Evolutionary conservation across 306 rosid species (phyloP), one percentile per base, ranked within the genome.

Genomic region (Adenanthera pavonina): DNA sequence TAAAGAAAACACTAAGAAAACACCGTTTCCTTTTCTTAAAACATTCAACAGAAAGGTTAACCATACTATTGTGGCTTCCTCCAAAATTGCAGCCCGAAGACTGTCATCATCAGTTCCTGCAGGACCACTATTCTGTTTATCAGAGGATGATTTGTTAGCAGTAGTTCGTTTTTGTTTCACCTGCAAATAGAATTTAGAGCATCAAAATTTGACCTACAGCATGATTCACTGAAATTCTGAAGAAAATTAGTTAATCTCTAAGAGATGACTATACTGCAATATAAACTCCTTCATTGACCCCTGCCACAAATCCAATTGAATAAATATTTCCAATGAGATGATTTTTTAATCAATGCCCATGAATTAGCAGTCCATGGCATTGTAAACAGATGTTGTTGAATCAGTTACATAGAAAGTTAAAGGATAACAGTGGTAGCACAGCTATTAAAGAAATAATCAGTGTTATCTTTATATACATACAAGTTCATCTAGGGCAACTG

Each of bases 41-140:
- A 20, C 13, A 47, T 66, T 64, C 51, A 80, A 72, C 36, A 67
- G 12, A 72, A 83, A 59, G 72, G 10, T 52, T 80, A 74, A 68
- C 81, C 89, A 70, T 95, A 93, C 99, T 83, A 95, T 95, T 43
- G 95, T 91, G 33, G 97, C 89, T 89, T 95, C 97, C 10, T 95
- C 99, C 89, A 95, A 77, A 77, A 95, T 87, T 82, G 94, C 90
- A 75, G 91, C 78, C 59, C 94, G 88, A 60, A 91, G 62, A 70
- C 88, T 92, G 75, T 92, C 95, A 72, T 85, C 84, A 75, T 89
- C 90, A 70, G 82, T 88, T 78, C 94, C 93, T 41, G 89, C 84
- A 67, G 89, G 88, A 79, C 96, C 94, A 84, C 62, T 75, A 74
- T 81, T 88, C 52, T 86, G 91, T 69, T 89, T 94, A 78, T 87